Evolutionary conservation across 2,329 filamentous ascomycete genomes (phyloP), one percentile per base, ranked within the genome.

Genomic region (Purpureocillium lavendulum): DNA sequence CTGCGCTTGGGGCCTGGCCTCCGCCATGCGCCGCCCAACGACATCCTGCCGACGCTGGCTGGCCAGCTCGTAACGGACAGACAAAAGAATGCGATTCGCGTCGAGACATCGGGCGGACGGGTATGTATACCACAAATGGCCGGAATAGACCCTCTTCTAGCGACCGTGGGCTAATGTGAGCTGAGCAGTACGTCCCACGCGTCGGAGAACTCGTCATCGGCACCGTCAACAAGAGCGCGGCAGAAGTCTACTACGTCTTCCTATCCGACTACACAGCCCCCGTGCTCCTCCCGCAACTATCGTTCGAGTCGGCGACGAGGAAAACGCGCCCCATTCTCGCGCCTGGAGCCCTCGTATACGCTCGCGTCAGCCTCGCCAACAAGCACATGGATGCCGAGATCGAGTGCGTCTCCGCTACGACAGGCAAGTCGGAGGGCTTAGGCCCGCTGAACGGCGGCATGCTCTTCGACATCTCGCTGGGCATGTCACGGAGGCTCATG

Each of bases 221-320:
- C 43, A 88, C 86, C 48, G 73, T 97, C 50, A 78, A 85, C 54
- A 84, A 82, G 59, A 82, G 80, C 40, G 75, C 80, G 37, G 70
- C 73, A 41, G 92, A 97, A 51, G 75, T 77, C 57, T 96, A 86
- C 71, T 81, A 84, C 61, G 88, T 88, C 59, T 71, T 74, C 49
- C 71, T 97, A 39, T 83, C 86, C 21, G 71, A 79, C 40, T 74
- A 80, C 55, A 74, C 75, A 4, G 55, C 71, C 2, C 64, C 75
- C 42, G 87, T 85, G 1, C 69, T 85, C 14, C 78, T 97, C 1
- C 87, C 86, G 0, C 85, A 94, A 49, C 73, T 97, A 15, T 79
- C 88, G n/a, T 98, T 98, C 59, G 90, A 97, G 62, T 80, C 81
- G 46, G 92, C 88, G 14, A 87, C 84, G 33, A 92, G 89, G 62